Evolutionary conservation across 768 basidiomycete species (phyloP).

Genomic region (Mycena latifolia): DNA sequence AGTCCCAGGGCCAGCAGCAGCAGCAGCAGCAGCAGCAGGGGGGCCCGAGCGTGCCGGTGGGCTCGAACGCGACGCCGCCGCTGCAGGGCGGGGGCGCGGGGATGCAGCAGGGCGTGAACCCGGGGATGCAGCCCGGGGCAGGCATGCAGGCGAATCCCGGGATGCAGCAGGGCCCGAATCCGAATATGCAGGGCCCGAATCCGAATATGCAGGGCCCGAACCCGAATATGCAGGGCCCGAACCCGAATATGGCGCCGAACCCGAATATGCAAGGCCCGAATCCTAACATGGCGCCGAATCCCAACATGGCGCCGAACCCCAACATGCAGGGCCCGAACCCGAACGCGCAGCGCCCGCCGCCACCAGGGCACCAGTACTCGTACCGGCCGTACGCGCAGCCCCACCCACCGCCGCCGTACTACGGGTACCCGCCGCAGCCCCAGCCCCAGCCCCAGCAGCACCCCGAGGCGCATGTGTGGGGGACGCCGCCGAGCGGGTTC

Average conservation of each 20-base stretch:
- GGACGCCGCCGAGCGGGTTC: slow-evolving; percentile 41
- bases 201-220: background rate
- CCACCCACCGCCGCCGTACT: slow-evolving; percentile 38
- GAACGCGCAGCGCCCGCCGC: slow-evolving; percentile 32
- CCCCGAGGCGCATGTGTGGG: slow-evolving; percentile 42
- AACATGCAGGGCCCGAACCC: background rate
- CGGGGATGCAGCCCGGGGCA: background rate
- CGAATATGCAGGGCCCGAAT: background rate
- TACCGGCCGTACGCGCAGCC: slow-evolving; percentile 42
- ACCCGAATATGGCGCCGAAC: background rate
- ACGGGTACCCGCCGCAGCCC: slow-evolving; percentile 29
- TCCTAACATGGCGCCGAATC: slow-evolving; percentile 8
- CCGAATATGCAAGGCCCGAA: slow-evolving; percentile 6
- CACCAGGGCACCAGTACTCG: slow-evolving; percentile 38
- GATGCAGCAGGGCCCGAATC: too few species aligned
- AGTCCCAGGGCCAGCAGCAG: too few species aligned
- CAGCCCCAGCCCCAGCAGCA: slow-evolving; percentile 31
- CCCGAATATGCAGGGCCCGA: background rate
- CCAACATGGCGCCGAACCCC: background rate
- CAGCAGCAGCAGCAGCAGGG: slow-evolving; percentile 1
- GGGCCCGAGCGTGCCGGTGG: background rate
- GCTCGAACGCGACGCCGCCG: too few species aligned
- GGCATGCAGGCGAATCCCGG: background rate
- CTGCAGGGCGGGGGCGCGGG: background rate
- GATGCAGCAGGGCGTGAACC: too few species aligned